Percentiles rank a stretch among this genome's conserved stretches.
Conservation (phyloP, 805 yeast genomes). For the Saccharomycopsis fermentans region DNA sequence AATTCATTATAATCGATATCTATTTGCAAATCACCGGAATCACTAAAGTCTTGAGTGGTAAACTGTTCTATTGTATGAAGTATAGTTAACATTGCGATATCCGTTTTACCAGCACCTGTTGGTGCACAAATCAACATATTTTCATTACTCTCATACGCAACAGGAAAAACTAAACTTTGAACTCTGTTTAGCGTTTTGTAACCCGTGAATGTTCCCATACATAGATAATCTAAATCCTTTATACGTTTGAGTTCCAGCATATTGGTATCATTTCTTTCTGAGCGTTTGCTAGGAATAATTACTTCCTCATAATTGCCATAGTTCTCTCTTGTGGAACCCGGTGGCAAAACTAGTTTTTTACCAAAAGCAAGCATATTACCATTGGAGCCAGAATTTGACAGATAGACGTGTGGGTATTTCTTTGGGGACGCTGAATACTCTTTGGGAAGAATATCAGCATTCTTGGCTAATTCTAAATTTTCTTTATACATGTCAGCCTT, state of each 20-base stretch:
- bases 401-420: conserved; percentile 78
- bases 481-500: conserved; percentile 42
- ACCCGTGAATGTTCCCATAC: conserved; percentile 75
- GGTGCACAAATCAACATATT: conserved; percentile 96
- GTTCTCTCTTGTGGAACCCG: conserved; percentile 62
- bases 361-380: conserved; percentile 72
- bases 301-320: conserved; percentile 69
- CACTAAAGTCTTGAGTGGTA: conserved; percentile 40
- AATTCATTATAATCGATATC: conserved; percentile 75
- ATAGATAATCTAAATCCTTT: conserved; percentile 58
- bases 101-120: conserved; percentile 97
- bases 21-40: conserved; percentile 38
- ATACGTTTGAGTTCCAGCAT: conserved; percentile 47
- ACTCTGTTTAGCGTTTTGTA: conserved; percentile 73
- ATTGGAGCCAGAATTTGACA: conserved; percentile 45
- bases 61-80: conserved; percentile 71
- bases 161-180: conserved; percentile 85
- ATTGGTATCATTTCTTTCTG: conserved; percentile 28
- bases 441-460: conserved; percentile 35
- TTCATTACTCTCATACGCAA: conserved; percentile 87
- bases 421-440: conserved; percentile 25
- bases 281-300: conserved; percentile 65
- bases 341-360: conserved; percentile 67
- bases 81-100: conserved; percentile 76
- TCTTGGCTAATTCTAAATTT: conserved; percentile 40